These are phyloP conservation scores for Termitomyces sp. DNA, from an alignment of 768 basidiomycete genomes.

Conservation along the genomic window DNA sequence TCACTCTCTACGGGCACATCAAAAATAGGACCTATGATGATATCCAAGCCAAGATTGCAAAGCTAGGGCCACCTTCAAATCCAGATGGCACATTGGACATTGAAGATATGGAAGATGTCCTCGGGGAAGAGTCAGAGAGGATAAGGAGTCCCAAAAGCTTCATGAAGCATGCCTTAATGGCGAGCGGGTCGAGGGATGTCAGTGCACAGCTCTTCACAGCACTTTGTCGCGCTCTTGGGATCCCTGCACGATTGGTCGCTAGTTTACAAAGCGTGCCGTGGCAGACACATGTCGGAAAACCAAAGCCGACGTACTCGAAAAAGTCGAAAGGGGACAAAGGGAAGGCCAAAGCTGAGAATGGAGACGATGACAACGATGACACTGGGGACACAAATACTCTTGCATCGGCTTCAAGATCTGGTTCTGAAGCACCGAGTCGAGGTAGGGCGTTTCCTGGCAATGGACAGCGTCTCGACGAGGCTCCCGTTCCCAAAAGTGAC, in stretches of 20 bases:
- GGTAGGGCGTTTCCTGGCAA: conserved; percentile 25
- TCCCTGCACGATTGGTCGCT: conserved; percentile 83
- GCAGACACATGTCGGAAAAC: conserved; percentile 62
- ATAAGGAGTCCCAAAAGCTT: conserved; percentile 78
- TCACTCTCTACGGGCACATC: conserved; percentile 59
- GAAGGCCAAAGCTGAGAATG: conserved; percentile 28
- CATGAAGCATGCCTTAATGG: conserved; percentile 88
- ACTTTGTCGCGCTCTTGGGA: conserved; percentile 76
- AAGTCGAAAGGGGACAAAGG: conserved; percentile 31
- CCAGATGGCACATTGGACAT: conserved; percentile 27
- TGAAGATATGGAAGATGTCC: conserved; percentile 37
- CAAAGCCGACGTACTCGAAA: conserved; percentile 34
- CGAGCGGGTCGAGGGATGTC: conserved; percentile 74
- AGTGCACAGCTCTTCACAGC: conserved; percentile 91
- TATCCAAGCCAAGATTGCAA: conserved; percentile 42
- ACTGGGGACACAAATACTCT: conserved; percentile 27
- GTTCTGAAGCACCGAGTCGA: conserved; percentile 26
- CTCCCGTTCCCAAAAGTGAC: conserved; percentile 29
- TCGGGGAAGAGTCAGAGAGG: conserved; percentile 57
- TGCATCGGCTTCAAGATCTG: conserved; percentile 17
- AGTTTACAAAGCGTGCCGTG: conserved; percentile 92
- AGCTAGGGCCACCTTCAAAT: conserved; percentile 22
- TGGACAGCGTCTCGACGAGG: conserved; percentile 37
- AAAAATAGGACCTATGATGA: conserved; percentile 75
- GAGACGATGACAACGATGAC: conserved; percentile 26